Base-by-base conservation (phyloP, 225 moss, liverwort and hornwort genomes). In the Antitrichia curtipendula region DNA sequence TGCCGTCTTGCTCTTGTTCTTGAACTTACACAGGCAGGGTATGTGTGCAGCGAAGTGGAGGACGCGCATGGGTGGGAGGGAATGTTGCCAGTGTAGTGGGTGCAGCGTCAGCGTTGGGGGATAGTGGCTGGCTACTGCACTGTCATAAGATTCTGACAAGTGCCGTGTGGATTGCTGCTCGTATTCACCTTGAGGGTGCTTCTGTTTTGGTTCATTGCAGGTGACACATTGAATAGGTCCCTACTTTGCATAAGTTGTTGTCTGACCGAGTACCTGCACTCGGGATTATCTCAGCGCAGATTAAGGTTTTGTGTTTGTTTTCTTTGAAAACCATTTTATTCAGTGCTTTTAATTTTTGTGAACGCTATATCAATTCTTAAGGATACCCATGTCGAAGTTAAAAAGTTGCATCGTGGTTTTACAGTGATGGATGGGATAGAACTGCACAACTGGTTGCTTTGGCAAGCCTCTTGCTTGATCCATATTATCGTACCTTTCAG, bases 401-500 rank as follows among this genome's bases (percentile, higher is more conserved):
- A 61, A 73, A 61, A 23, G 45, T 41, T 70, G 80, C 87, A 63
- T 90, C 70, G 58, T 88, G 76, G 49, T 84, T 79, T 78, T 88
- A 85, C 93, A 95, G 94, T 94, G 95, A 95, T 83, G 95, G 99
- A 82, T 99, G 99, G 99, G 99, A 99, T 87, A 94, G 99, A 82
- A 97, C 99, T 63, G 90, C 97, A n/a, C 99, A 99, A 76, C 84
- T 99, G 68, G 92, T 96, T 78, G 92, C 96, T 63, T 89, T 97
- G 88, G 95, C 99, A 83, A 92, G 97, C 89, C 88, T 99, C 78
- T 89, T 99, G 81, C 91, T 99, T 45, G 99, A 99, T 91, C 99
- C 99, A 58, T 99, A 99, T 89, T 99, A 99, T 91, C 96, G 99
- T 60, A 99, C 99, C 40, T 96, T 99, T 91, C 86, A 93, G 86